phyloP scores from a whole-genome alignment of 2,329 filamentous ascomycete genomes.

The Alternaria brassicicola region DNA sequence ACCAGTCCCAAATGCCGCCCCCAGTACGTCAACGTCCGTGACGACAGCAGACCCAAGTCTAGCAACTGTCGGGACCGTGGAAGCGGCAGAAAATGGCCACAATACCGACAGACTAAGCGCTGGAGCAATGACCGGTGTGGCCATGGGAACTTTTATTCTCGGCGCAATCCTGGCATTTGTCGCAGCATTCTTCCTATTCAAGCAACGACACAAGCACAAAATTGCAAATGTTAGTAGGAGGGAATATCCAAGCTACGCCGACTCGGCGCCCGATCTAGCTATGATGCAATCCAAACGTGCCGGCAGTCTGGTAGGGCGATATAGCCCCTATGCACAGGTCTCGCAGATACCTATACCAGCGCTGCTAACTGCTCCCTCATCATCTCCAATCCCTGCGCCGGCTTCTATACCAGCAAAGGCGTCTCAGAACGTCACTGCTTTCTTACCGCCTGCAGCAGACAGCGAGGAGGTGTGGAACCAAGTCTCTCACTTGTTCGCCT shows the following conservation, averaged over 20 bases:
- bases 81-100: background rate
- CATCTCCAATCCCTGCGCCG: conserved; percentile 4
- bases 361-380: background rate
- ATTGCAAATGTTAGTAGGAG: conserved; percentile 7
- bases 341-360: conserved; percentile 30
- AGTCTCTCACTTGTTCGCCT: conserved; percentile 32
- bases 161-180: conserved; percentile 40
- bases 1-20: background rate
- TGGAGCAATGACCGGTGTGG: conserved; percentile 32
- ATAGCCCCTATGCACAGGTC: conserved; percentile 37
- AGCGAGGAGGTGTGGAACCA: conserved; percentile 28
- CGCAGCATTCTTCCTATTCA: conserved; percentile 39
- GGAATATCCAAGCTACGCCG: conserved; percentile 22
- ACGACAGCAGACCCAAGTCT: background rate
- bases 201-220: conserved; percentile 23
- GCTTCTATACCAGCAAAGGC: conserved; percentile 9
- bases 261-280: conserved; percentile 33
- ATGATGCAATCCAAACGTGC: conserved; percentile 31
- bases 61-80: background rate
- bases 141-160: conserved; percentile 30
- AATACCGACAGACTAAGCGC: conserved; percentile 7
- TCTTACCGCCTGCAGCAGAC: conserved; percentile 34
- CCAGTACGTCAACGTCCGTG: background rate
- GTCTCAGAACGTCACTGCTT: conserved; percentile 21
- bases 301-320: conserved; percentile 13